A percentile compares a stretch with the other conserved stretches of the same genome.
Conservation (phyloP, 2,329 filamentous ascomycete species). For the Sphaerulina vaccinii region DNA sequence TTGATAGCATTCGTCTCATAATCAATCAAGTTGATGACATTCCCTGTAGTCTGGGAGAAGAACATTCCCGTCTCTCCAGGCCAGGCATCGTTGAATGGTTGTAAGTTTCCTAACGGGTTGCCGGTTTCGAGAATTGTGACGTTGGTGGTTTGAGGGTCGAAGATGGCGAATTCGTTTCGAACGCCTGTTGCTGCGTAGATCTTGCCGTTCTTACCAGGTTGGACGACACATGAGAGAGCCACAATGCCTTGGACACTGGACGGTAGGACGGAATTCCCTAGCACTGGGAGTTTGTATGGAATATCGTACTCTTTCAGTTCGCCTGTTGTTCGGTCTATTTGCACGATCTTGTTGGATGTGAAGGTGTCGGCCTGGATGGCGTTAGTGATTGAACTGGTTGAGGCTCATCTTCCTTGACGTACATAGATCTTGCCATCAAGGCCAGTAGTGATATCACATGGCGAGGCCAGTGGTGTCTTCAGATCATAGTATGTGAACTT, state of each 20-base stretch:
- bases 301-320: conserved; percentile 24
- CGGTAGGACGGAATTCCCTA: conserved; percentile 22
- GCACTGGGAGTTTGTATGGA: conserved; percentile 24
- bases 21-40: conserved; percentile 26
- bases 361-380: conserved; percentile 24
- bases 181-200: conserved; percentile 26
- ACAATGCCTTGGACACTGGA: conserved; percentile 19
- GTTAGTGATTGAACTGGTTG: neutral
- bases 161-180: conserved; percentile 25
- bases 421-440: conserved; percentile 24
- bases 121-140: conserved; percentile 22
- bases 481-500: conserved; percentile 24
- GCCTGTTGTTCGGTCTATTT: conserved; percentile 21
- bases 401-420: neutral
- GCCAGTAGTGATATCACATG: conserved; percentile 25
- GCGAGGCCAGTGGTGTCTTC: conserved; percentile 20
- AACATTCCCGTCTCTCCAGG: conserved; percentile 27
- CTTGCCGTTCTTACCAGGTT: conserved; percentile 26
- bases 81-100: conserved; percentile 29
- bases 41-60: conserved; percentile 27
- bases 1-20: conserved; percentile 24
- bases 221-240: conserved; percentile 24
- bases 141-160: conserved; percentile 21
- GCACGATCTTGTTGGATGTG: conserved; percentile 29
- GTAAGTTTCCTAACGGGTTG: conserved; percentile 25